Conservation (phyloP, 179 eudicot genomes). For the Corrigiola litoralis region DNA sequence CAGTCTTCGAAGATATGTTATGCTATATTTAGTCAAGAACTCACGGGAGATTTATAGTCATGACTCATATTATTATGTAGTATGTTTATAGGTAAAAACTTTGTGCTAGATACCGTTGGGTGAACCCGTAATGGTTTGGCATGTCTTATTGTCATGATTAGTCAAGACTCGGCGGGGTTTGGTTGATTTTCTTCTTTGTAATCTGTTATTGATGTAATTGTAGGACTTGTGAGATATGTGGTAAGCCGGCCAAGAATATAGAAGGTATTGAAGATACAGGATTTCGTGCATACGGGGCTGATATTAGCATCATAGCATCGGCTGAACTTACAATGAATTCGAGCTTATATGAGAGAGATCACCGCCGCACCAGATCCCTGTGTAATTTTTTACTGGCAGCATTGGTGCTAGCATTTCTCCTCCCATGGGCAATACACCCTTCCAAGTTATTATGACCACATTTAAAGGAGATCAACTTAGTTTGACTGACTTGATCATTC, state of each 20-base stretch:
- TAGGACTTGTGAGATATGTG: conserved; percentile 59
- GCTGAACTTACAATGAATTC: not conserved
- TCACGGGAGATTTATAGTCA: too few species aligned
- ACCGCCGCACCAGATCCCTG: conserved; percentile 9
- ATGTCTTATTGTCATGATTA: not conserved
- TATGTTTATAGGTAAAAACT: too few species aligned
- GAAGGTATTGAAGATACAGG: conserved; percentile 29
- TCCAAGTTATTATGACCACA: conserved; percentile 2
- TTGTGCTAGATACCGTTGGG: too few species aligned
- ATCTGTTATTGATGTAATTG: too few species aligned
- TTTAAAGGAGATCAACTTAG: too few species aligned
- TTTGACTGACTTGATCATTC: too few species aligned
- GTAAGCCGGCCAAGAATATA: conserved; percentile 38
- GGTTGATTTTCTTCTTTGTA: not conserved
- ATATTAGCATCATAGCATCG: conserved; percentile 18
- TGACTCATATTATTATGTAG: too few species aligned
- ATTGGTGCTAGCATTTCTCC: conserved; percentile 28
- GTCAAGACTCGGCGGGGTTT: not conserved
- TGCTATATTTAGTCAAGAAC: too few species aligned
- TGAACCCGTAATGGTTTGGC: too few species aligned
- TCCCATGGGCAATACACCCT: conserved; percentile 36
- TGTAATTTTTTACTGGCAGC: conserved; percentile 33
- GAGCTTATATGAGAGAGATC: not conserved
- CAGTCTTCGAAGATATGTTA: too few species aligned
- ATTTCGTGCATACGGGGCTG: conserved; percentile 9